Conservation (phyloP, 1,139 yeast species). For the Geotrichum citri-aurantii region DNA sequence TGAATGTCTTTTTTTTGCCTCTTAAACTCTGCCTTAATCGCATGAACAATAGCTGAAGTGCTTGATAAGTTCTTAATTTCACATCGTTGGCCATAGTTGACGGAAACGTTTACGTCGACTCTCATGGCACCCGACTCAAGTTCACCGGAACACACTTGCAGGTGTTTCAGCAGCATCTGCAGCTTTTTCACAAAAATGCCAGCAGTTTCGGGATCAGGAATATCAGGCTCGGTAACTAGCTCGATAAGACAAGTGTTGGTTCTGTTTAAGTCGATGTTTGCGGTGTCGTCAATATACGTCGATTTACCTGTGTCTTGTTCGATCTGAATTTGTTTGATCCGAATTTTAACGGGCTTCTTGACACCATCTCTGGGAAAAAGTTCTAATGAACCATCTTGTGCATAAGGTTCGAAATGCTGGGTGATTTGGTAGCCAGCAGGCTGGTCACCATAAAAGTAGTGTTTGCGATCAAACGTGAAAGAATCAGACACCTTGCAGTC, state of each 20-base stretch:
- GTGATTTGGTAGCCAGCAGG: slow-evolving; percentile 96
- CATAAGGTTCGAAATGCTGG: slow-evolving; percentile 78
- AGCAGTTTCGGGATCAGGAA: slow-evolving; percentile 61
- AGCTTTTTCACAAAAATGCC: slow-evolving; percentile 75
- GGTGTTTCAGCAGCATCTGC: slow-evolving; percentile 60
- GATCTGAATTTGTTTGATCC: slow-evolving; percentile 70
- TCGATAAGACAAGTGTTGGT: slow-evolving; percentile 85
- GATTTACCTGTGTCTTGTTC: slow-evolving; percentile 96
- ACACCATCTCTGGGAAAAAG: slow-evolving; percentile 53
- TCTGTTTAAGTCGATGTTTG: slow-evolving; percentile 69
- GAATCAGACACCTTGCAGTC: slow-evolving; percentile 50
- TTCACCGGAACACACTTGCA: slow-evolving; percentile 80
- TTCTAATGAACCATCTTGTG: slow-evolving; percentile 54
- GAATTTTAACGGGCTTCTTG: slow-evolving; percentile 26
- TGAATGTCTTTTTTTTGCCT: slow-evolving; percentile 52
- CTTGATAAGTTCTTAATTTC: slow-evolving; percentile 88
- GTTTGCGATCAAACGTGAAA: slow-evolving; percentile 85
- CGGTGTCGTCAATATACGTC: slow-evolving; percentile 44
- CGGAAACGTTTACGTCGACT: slow-evolving; percentile 86
- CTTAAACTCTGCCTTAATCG: slow-evolving; percentile 66
- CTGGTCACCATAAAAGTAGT: slow-evolving; percentile 93
- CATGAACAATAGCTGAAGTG: slow-evolving; percentile 71
- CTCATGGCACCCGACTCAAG: slow-evolving; percentile 92
- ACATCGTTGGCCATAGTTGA: slow-evolving; percentile 56
- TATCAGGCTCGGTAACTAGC: slow-evolving; percentile 87